Evolutionary conservation across 2,329 filamentous ascomycete genomes (phyloP), one percentile per base, ranked within the genome.

Genomic region (Geoglossum cookeanum): DNA sequence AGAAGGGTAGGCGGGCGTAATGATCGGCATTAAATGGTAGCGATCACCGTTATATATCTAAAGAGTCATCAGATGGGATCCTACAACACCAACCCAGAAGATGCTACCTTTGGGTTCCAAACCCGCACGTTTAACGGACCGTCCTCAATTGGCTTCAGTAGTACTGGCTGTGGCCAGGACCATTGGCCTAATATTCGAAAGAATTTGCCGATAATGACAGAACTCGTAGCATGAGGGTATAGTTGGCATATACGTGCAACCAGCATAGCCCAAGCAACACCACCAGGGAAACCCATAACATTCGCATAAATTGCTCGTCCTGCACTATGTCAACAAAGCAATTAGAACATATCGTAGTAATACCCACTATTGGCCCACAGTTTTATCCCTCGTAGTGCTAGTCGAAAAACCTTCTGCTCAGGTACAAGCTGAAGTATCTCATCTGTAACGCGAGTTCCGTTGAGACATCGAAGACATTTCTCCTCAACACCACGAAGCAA

Each of bases 191-290:
- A 88, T 62, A 98, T 84, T 63, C 85, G 78, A 71, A 97, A 98
- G 75, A 98, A 97, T 68, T 95, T 96, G 66, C 83, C 80, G 45
- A 98, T 84, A 58, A 98, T 84, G 29, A 89, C 85, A 1, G 90
- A 87, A 17, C 87, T 86, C 7, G 88, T 87, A 5, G 92, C 92
- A 67, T 88, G 89, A 13, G 92, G 92, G 65, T 97, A 98, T 15
- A 98, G 78, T 69, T 98, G 92, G 69, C 92, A 97, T 47, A 97
- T 87, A 61, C 92, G 80, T 55, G 92, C 92, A 32, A 97, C 90
- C 65, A 98, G 78, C 85, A 98, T 96, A 11, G 91, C 92, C 88
- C 91, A 98, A 4, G 92, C 92, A 45, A 98, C 90, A 71, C 92
- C 92, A 64, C 92, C 92, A 1, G 92, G 92, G 63, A 92, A 98